These are phyloP conservation scores for Gorgonomyces haynaldii DNA, from an alignment of 192 early-diverging fungal genomes.

Conservation along the genomic window DNA sequence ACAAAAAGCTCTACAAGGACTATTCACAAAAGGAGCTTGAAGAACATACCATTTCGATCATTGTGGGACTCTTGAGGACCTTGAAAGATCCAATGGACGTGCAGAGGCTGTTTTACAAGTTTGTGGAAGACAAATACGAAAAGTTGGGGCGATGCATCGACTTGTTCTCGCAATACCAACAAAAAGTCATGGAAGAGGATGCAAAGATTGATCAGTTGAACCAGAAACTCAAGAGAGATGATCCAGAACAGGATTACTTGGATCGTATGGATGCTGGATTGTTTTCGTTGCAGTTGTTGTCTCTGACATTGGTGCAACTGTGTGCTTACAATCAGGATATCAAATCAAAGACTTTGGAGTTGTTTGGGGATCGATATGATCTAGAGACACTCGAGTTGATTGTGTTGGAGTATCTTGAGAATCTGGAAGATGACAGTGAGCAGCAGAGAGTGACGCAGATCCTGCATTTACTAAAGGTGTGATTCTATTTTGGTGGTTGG, in stretches of 20 bases:
- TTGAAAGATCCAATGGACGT: conserved; percentile 47
- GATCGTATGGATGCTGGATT: conserved; percentile 64
- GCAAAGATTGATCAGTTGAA: conserved; percentile 29
- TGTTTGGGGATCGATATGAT: not conserved
- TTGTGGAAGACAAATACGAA: conserved; percentile 64
- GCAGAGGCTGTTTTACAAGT: conserved; percentile 69
- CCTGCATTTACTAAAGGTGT: too few species aligned
- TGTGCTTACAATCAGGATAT: not conserved
- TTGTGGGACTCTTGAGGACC: conserved; percentile 66
- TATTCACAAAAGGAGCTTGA: conserved; percentile 74
- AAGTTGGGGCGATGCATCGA: conserved; percentile 76
- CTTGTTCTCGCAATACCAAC: conserved; percentile 56
- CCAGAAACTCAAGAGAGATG: conserved; percentile 23
- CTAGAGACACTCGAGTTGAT: not conserved
- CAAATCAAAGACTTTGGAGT: not conserved
- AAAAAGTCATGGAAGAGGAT: conserved; percentile 47
- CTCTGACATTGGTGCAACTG: conserved; percentile 2
- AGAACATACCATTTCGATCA: conserved; percentile 76
- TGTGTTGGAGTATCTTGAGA: not conserved
- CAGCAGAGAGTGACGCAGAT: not conserved
- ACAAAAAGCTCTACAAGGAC: conserved; percentile 67
- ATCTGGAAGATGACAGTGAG: conserved; percentile 1
- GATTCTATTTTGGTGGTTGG: too few species aligned
- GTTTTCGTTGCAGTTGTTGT: conserved; percentile 59
- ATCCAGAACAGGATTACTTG: conserved; percentile 53